These are phyloP conservation scores for Pyrenophora seminiperda DNA, from an alignment of 2,329 filamentous ascomycete species.

Conservation along the genomic window DNA sequence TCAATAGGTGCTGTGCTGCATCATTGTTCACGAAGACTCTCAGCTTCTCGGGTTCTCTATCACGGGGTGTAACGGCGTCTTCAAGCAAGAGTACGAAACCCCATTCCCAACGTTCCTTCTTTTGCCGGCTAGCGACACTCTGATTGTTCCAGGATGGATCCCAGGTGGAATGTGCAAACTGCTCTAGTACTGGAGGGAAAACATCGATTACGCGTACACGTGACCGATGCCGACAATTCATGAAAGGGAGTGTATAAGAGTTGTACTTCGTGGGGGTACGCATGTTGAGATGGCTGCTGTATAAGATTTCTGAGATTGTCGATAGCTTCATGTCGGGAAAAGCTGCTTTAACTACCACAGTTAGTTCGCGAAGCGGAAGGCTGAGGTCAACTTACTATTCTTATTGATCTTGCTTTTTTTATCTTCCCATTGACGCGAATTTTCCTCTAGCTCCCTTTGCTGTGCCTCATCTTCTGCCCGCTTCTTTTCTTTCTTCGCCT, in stretches of 20 bases:
- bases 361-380: constrained; percentile 9
- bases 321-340: constrained; percentile 46
- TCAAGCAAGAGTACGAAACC: constrained; percentile 79
- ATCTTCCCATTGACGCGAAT: constrained; percentile 19
- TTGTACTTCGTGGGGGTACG: constrained; percentile 39
- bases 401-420: constrained; percentile 41
- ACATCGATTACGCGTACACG: constrained; percentile 83
- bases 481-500: constrained; percentile 44
- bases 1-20: constrained; percentile 62
- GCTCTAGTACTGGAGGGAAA: constrained; percentile 68
- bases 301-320: constrained; percentile 54
- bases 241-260: constrained; percentile 68
- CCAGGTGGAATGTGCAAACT: constrained; percentile 65
- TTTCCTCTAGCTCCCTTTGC: constrained; percentile 31
- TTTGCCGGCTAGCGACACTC: constrained; percentile 39
- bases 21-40: constrained; percentile 68
- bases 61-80: constrained; percentile 57
- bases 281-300: constrained; percentile 51
- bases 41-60: constrained; percentile 50
- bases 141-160: constrained; percentile 49
- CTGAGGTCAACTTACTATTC: constrained; percentile 45
- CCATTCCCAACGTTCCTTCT: constrained; percentile 74
- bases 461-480: constrained; percentile 43
- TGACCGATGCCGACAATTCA: constrained; percentile 72
- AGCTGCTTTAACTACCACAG: constrained; percentile 53